phyloP scores from a whole-genome alignment of 768 basidiomycete species.

The Boletus bicolor region DNA sequence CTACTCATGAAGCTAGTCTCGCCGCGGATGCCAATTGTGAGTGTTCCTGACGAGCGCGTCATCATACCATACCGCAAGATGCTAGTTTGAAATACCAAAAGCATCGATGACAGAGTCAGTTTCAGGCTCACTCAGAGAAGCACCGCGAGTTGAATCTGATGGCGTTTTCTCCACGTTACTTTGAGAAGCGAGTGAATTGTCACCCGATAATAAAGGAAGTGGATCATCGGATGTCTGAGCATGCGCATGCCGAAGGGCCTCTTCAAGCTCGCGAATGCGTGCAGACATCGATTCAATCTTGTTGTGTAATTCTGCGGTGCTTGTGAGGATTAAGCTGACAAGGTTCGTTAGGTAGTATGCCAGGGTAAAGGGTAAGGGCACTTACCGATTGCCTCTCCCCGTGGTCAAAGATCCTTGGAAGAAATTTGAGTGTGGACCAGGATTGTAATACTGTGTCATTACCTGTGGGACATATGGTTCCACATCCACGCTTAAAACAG shows the following conservation, averaged over 20 bases:
- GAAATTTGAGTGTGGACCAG: not conserved
- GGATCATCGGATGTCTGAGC: constrained; percentile 44
- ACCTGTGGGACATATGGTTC: constrained; percentile 77
- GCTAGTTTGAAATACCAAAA: constrained; percentile 37
- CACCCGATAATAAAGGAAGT: constrained; percentile 44
- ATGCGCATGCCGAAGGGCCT: constrained; percentile 50
- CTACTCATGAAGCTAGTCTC: constrained; percentile 58
- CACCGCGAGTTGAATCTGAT: constrained; percentile 7
- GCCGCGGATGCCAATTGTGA: constrained; percentile 53
- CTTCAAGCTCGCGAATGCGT: constrained; percentile 62
- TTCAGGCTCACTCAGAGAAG: constrained; percentile 26
- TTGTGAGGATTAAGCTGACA: constrained; percentile 55
- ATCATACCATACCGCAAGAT: not conserved
- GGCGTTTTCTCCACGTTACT: constrained; percentile 21
- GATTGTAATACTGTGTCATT: constrained; percentile 5
- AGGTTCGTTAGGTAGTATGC: not conserved
- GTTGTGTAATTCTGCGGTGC: constrained; percentile 69
- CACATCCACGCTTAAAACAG: constrained; percentile 72
- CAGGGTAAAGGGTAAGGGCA: not conserved
- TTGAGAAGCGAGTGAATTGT: constrained; percentile 28
- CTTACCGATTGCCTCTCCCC: constrained; percentile 58
- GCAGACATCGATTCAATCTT: constrained; percentile 52
- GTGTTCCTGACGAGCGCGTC: constrained; percentile 42
- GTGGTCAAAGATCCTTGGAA: constrained; percentile 48
- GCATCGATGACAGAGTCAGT: constrained; percentile 48